Evolutionary conservation across 345 rosid genomes (phyloP), one percentile per base, ranked within the genome.

Genomic region (Gossypium bickii): DNA sequence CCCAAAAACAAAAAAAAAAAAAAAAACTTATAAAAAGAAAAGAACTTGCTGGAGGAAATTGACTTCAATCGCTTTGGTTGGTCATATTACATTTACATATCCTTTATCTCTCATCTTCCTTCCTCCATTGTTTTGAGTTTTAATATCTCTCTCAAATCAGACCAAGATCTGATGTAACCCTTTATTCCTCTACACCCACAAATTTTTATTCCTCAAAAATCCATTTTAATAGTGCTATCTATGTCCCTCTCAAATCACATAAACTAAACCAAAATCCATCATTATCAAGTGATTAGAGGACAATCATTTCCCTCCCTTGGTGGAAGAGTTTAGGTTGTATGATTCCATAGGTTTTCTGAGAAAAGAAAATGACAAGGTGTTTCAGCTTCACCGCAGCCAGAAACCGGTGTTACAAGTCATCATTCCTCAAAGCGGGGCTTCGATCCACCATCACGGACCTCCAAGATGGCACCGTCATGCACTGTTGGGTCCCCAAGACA

Each of bases 401-500:
- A 73, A 89, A 86, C 86, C 18, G 86, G 80, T 81, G 85, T 57
- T 79, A 71, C 72, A 84, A 80, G 65, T 79, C 75, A 59, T 61
- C 77, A 9, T 87, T 91, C 87, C 73, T 63, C 74, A 84, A 75
- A 74, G 77, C 82, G 34, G 97, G 97, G 2, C 86, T 93, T 77
- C 86, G 82, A 66, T 82, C 95, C 78, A 74, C 88, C 12, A 24
- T 80, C 70, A 89, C 92, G 9, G 92, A 90, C 75, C 88, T 93
- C 77, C 51, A 82, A 53, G 95, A 90, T 51, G 92, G 93, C 72
- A 93, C 95, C 71, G 68, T 86, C n/a, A 83, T 93, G 74, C 94
- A 93, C 81, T 89, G 90, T 70, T 93, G 97, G 97, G 85, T 87
- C 76, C 94, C 98, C 71, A 82, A 79, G 44, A 78, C 61, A 77